These are phyloP conservation scores for Carex pumila DNA, from an alignment of 176 grass and related monocot species.

Conservation along the genomic window DNA sequence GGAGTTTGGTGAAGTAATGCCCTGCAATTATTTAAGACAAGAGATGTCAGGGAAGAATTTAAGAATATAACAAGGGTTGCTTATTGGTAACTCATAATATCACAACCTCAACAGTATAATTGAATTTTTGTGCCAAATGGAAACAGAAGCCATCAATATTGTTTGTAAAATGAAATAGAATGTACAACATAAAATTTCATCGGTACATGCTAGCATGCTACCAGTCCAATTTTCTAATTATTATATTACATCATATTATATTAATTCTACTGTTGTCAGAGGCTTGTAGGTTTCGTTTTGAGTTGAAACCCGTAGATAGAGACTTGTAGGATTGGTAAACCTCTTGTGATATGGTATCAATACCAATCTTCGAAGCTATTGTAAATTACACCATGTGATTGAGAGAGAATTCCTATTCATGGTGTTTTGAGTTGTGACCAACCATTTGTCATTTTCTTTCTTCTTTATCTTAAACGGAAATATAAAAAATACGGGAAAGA, in stretches of 20 bases:
- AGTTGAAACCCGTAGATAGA: not conserved
- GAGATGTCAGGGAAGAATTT: not conserved
- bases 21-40: slow-evolving; percentile 21
- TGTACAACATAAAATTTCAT: not conserved
- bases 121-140: not conserved
- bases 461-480: slow-evolving; percentile 6
- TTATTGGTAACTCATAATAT: not conserved
- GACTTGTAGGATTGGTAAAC: not conserved
- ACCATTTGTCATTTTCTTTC: slow-evolving; percentile 5
- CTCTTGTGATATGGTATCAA: not conserved
- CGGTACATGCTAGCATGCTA: not conserved
- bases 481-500: not conserved
- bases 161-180: not conserved
- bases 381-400: slow-evolving; percentile 9
- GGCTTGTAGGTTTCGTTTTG: not conserved
- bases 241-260: not conserved
- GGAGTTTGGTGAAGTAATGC: slow-evolving; percentile 52
- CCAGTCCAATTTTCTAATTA: not conserved
- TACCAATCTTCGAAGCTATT: not conserved
- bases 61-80: not conserved
- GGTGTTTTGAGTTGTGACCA: slow-evolving; percentile 5
- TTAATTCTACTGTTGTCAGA: not conserved
- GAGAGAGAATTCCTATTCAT: slow-evolving; percentile 8
- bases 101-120: not conserved
- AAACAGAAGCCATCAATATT: not conserved